Percentiles rank a stretch among this genome's conserved stretches.
Evolutionary conservation across 169 alveolate genomes (phyloP).

Genomic region (Babesia caballi): DNA sequence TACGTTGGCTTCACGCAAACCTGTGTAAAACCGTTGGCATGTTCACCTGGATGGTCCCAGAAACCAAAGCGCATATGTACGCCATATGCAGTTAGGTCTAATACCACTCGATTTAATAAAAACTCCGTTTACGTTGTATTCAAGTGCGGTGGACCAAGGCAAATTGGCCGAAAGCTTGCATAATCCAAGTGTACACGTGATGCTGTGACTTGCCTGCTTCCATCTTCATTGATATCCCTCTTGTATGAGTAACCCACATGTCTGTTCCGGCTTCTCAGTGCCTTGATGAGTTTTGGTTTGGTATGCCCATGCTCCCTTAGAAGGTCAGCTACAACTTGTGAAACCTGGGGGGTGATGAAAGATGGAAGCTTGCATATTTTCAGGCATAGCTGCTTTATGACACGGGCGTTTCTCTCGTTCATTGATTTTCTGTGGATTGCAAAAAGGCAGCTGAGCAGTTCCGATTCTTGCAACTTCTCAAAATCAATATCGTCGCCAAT

Average conservation of each 20-base stretch:
- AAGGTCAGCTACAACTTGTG: not conserved
- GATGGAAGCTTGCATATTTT: conserved; percentile 15
- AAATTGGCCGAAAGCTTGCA: not conserved
- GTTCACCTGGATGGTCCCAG: too few species aligned
- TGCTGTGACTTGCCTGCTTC: not conserved
- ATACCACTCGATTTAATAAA: not conserved
- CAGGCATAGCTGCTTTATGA: conserved; percentile 7
- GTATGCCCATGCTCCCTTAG: conserved; percentile 8
- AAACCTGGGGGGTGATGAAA: not conserved
- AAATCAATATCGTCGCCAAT: conserved; percentile 4
- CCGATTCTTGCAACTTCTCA: not conserved
- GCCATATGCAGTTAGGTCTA: too few species aligned
- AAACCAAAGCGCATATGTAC: too few species aligned
- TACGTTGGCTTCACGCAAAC: too few species aligned
- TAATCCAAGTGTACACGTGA: not conserved
- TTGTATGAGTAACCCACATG: not conserved
- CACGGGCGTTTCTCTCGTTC: not conserved
- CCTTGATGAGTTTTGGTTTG: conserved; percentile 19
- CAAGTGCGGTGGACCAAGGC: not conserved
- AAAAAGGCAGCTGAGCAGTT: conserved; percentile 9
- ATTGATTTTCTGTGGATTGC: not conserved
- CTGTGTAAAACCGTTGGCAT: too few species aligned
- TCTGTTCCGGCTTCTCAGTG: not conserved
- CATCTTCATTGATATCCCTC: not conserved
- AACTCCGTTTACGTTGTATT: too few species aligned